phyloP scores from a whole-genome alignment of 345 rosid genomes.

The Melaleuca alternifolia region DNA sequence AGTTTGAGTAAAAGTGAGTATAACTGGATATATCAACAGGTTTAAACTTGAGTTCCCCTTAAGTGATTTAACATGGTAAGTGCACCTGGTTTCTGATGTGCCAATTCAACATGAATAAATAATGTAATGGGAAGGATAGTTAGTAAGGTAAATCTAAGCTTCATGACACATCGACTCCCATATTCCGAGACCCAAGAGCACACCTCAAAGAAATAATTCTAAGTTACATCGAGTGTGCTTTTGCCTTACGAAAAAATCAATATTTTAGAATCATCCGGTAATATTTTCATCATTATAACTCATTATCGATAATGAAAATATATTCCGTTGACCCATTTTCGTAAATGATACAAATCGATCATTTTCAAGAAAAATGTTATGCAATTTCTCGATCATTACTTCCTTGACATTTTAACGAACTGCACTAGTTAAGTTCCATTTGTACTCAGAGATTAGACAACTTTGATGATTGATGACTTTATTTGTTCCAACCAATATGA shows the following conservation, averaged over 20 bases:
- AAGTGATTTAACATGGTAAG: not conserved
- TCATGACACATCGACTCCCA: not conserved
- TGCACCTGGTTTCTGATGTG: no score
- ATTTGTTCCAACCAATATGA: not conserved
- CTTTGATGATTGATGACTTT: not conserved
- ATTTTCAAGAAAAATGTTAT: not conserved
- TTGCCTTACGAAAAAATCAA: not conserved
- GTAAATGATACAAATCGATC: not conserved
- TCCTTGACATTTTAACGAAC: no score
- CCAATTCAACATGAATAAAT: no score
- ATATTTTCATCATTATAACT: not conserved
- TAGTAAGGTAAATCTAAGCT: not conserved
- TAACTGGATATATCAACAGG: fast-evolving
- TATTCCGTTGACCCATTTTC: not conserved
- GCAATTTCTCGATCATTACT: not conserved
- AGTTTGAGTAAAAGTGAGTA: not conserved
- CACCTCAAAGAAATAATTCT: not conserved
- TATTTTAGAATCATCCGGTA: not conserved
- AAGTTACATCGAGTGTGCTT: not conserved
- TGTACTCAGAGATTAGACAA: not conserved
- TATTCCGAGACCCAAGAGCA: not conserved
- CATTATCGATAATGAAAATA: not conserved
- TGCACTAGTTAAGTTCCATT: not conserved
- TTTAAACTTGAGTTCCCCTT: not conserved
- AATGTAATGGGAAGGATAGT: not conserved